Base-by-base conservation (phyloP, 371 early-diverging fungal genomes). In the Actinomortierella wolfii region DNA sequence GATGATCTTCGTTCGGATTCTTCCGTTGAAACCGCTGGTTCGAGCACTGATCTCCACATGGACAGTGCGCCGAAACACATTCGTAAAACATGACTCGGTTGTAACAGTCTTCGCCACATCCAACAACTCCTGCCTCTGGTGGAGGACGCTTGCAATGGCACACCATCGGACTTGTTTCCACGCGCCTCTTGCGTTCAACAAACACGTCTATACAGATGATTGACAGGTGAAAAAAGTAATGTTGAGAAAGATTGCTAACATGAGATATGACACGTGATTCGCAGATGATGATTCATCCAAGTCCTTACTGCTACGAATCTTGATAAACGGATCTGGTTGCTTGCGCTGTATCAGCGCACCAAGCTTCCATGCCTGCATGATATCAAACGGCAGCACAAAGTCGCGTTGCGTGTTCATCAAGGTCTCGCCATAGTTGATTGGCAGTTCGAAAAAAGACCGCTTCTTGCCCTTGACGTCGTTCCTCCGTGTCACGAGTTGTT, bases 41-140 rank as follows among this genome's bases (percentile, higher is more conserved):
- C 0, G 88, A 79, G 63, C 94, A 95, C 59, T 79, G 60, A 5
- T 83, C 82, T 13, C 88, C 89, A 46, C 83, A 85, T 0, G 91
- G 90, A 66, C 95, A 95, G 14, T 70, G 59, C 7, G 82, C 81
- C 1, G 85, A 81, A 51, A 82, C 71, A 61, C 93, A 94, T 64
- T 94, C 95, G 57, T 92, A 91, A 68, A 88, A 91, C 79, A 90
- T 81, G 78, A 88, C 83, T 17, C 90, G 75, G 59, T 93, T 94
- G 23, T 91, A 76, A 66, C 94, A 94, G 56, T 86, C 84, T 1
- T 90, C 89, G 7, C 84, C 84, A 62, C 93, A 93, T 4, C 88
- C 92, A 40, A 76, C 59, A 18, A 70, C 57, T 8, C 85, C 88
- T 47, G 81, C 77, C 26, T 78, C 66, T n/a, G 87, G 85, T n/a